Evolutionary conservation across 768 basidiomycete genomes (phyloP), one percentile per base, ranked within the genome.

Genomic region (Podaxis sp.): DNA sequence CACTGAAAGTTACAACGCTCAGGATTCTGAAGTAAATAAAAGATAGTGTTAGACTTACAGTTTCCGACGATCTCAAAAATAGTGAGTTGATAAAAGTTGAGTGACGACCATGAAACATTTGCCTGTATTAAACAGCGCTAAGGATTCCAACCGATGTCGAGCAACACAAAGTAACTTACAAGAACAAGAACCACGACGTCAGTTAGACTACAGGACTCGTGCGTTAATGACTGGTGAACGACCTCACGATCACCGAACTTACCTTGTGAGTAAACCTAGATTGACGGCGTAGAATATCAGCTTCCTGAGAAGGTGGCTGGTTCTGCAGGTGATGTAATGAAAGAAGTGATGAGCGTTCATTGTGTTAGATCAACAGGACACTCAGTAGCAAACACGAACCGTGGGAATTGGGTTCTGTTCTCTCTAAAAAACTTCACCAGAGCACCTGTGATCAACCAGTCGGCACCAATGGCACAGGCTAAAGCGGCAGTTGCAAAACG

Each of bases 41-140:
- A 50, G 22, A 50, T 13, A 5, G 24, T 5, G 4, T 13, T 3
- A 13, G 20, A 48, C 53, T 36, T 55, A 62, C 60, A 17, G 44
- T 62, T 62, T 40, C 60, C 60, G 11, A 62, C 60, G 4, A 62
- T 36, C 12, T 62, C 53, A n/a, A 55, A 62, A 2, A 62, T 53
- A 6, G 60, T 37, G 20, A 62, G 60, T 37, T 62, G 60, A 36
- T 62, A 62, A 48, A 62, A 62, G 41, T 55, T 62, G 60, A 62
- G 53, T 33, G 33, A 17, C 12, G 30, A 1, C 53, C 52, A 62
- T 6, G 26, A 8, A n/a, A 46, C n/a, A 40, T 55, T 62, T 48
- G 60, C n/a, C 60, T 62, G 33, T 1, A 24, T 22, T 36, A 24
- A 8, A 13, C 13, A 5, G 15, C n/a, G 15, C 13, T 44, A 33